A percentile compares a stretch with the other conserved stretches of the same genome.
Evolutionary conservation across 768 basidiomycete species (phyloP).

Genomic region (Leccinum olivaceopallidum): DNA sequence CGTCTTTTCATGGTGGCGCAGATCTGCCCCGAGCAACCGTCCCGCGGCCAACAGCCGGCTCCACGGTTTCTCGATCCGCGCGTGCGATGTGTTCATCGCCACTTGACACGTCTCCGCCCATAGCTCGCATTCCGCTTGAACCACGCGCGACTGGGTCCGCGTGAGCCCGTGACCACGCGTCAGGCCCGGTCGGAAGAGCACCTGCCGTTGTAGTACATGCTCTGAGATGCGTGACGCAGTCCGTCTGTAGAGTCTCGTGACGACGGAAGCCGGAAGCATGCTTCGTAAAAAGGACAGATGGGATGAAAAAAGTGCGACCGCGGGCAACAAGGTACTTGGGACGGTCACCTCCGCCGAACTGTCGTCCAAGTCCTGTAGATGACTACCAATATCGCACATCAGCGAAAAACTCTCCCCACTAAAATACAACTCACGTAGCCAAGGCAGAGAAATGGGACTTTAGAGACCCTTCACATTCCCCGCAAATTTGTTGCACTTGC

Average conservation of each 20-base stretch:
- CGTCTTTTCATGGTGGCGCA: constrained; percentile 35
- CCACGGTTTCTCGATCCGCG: constrained; percentile 77
- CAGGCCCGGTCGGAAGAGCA: constrained; percentile 76
- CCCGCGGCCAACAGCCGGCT: constrained; percentile 67
- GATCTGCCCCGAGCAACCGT: constrained; percentile 60
- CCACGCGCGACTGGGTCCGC: constrained; percentile 52
- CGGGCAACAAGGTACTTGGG: constrained; percentile 69
- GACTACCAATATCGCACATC: constrained; percentile 13
- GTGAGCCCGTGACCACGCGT: constrained; percentile 35
- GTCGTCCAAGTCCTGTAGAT: constrained; percentile 12
- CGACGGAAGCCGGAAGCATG: constrained; percentile 57
- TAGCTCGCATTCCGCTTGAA: constrained; percentile 73
- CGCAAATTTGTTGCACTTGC: constrained; percentile 78
- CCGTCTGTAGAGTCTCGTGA: constrained; percentile 71
- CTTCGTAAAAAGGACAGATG: constrained; percentile 69
- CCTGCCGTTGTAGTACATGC: constrained; percentile 81
- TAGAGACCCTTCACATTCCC: constrained; percentile 77
- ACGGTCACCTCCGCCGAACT: constrained; percentile 43
- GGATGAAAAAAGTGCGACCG: constrained; percentile 79
- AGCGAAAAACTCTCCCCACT: neutral
- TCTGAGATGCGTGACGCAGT: constrained; percentile 69
- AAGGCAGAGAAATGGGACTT: constrained; percentile 68
- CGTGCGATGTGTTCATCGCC: constrained; percentile 48
- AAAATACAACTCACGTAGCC: constrained; percentile 38
- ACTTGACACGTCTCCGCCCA: constrained; percentile 80